Evolutionary conservation across 2,329 filamentous ascomycete genomes (phyloP).

Genomic region (Pleomassaria siparia): DNA sequence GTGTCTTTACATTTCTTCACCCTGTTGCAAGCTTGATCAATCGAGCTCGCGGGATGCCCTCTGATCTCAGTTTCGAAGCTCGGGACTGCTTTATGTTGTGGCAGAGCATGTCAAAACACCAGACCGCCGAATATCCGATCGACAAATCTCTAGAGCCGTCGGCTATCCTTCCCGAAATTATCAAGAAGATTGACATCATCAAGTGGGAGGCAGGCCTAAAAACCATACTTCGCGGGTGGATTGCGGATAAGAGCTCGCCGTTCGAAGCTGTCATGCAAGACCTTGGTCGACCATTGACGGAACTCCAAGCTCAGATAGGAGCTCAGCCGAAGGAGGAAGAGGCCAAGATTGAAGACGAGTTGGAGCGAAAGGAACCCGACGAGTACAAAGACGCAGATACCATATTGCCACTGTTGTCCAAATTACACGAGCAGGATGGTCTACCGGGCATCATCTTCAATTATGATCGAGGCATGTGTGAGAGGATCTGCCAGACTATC

Average conservation of each 20-base stretch:
- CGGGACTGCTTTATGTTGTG: conserved; percentile 70
- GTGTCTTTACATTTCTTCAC: conserved; percentile 63
- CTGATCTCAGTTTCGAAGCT: conserved; percentile 69
- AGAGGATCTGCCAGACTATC: conserved; percentile 57
- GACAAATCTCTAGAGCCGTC: conserved; percentile 53
- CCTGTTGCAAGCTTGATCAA: conserved; percentile 66
- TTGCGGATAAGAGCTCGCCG: conserved; percentile 56
- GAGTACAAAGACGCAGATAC: conserved; percentile 39
- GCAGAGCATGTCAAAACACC: conserved; percentile 62
- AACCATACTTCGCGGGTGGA: conserved; percentile 59
- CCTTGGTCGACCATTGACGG: conserved; percentile 28
- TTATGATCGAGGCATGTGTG: conserved; percentile 69
- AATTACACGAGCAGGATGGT: conserved; percentile 64
- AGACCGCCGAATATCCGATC: conserved; percentile 56
- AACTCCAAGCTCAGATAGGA: conserved; percentile 11
- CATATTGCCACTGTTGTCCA: conserved; percentile 60
- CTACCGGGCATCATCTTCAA: conserved; percentile 77
- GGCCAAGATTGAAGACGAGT: conserved; percentile 7
- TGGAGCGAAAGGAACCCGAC: conserved; percentile 19
- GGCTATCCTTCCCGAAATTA: conserved; percentile 53
- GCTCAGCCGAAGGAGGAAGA: conserved; percentile 1
- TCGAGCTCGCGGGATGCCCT: conserved; percentile 62
- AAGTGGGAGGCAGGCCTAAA: conserved; percentile 67
- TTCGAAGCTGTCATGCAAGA: conserved; percentile 56
- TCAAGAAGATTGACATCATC: conserved; percentile 67